Evolutionary conservation across 441 rosid species (phyloP).

Genomic region (Syzygium syzygioides): DNA sequence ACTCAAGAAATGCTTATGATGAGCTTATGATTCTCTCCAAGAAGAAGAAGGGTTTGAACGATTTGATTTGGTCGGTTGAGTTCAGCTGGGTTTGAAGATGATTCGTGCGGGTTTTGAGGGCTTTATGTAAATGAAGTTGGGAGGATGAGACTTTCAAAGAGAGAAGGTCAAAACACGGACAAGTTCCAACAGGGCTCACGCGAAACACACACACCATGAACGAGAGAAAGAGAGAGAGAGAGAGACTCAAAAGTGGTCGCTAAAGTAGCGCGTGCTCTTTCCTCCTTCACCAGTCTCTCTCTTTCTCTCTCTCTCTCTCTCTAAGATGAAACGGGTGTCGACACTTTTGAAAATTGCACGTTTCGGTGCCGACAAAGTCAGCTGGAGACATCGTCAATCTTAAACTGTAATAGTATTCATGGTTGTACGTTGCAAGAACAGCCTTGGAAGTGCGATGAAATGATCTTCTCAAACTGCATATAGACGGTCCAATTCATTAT

Average conservation of each 20-base stretch:
- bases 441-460: neutral
- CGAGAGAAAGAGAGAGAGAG: neutral
- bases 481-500: no score
- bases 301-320: neutral
- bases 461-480: neutral
- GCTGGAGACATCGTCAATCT: neutral
- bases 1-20: neutral
- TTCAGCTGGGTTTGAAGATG: neutral
- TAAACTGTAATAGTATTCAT: neutral
- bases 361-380: neutral
- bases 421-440: neutral
- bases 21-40: neutral
- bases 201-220: neutral
- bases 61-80: neutral
- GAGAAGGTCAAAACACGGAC: neutral
- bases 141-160: neutral
- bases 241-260: neutral
- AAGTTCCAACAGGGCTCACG: neutral
- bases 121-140: neutral
- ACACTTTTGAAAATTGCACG: neutral
- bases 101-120: neutral
- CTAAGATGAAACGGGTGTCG: neutral
- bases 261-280: neutral
- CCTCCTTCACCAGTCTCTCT: neutral
- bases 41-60: neutral